A percentile compares a stretch with the other conserved stretches of the same genome.
Evolutionary conservation across 2,329 filamentous ascomycete species (phyloP).

Genomic region (Shiraia sp.): DNA sequence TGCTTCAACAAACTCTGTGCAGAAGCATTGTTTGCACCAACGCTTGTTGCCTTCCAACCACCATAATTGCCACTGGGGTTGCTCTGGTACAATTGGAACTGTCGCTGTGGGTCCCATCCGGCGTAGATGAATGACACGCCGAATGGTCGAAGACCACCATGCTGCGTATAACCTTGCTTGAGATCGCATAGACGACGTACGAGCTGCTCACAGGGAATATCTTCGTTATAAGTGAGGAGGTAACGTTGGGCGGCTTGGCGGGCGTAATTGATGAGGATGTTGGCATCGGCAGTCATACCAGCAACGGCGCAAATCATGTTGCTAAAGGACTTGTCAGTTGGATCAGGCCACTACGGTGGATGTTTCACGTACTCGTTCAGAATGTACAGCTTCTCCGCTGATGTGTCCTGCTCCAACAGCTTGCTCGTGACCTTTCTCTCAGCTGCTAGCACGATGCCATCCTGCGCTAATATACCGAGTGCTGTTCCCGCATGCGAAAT

Average conservation of each 20-base stretch:
- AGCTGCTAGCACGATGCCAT: conserved; percentile 96
- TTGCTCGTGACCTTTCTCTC: conserved; percentile 99
- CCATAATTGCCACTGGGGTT: conserved; percentile 99
- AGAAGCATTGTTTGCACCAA: conserved; percentile 96
- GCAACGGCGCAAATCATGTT: conserved; percentile 99
- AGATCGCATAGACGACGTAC: conserved; percentile 95
- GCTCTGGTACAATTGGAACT: conserved; percentile 99
- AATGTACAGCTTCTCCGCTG: conserved; percentile 99
- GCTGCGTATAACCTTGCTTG: conserved; percentile 99
- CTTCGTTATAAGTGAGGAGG: conserved; percentile 99
- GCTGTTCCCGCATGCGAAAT: conserved; percentile 98
- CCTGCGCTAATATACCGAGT: conserved; percentile 93
- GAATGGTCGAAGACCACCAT: conserved; percentile 96
- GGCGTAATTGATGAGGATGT: conserved; percentile 99
- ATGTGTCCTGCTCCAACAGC: conserved; percentile 98
- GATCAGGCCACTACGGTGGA: accelerated
- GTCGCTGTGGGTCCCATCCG: conserved; percentile 90
- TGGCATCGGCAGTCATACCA: conserved; percentile 98
- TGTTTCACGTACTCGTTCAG: conserved; percentile 81
- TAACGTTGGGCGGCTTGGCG: conserved; percentile 96
- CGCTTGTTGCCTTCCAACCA: conserved; percentile 98
- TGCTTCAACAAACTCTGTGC: conserved; percentile 97
- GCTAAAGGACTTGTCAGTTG: conserved; percentile 54
- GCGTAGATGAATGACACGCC: conserved; percentile 99
- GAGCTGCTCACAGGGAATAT: conserved; percentile 98